Conservation (phyloP, 2,329 filamentous ascomycete genomes). For the Colletotrichum simmondsii region DNA sequence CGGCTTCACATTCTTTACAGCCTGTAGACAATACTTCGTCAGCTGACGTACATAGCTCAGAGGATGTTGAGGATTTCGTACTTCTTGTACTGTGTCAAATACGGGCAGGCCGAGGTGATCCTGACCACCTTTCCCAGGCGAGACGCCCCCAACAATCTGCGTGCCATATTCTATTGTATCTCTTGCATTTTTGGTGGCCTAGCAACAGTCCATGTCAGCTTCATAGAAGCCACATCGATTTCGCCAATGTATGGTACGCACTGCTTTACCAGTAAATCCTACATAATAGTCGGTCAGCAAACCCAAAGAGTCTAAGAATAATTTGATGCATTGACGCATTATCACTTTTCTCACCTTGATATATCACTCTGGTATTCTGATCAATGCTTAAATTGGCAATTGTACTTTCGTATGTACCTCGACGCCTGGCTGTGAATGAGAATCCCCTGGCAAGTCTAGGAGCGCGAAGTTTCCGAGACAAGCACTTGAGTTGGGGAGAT, state of each 20-base stretch:
- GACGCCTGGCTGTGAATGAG: background rate
- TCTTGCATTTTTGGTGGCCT: slow-evolving; percentile 51
- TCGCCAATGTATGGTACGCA: slow-evolving; percentile 32
- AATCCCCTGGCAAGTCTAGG: background rate
- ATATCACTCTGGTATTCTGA: slow-evolving; percentile 46
- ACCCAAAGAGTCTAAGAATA: background rate
- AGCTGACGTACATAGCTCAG: too few species aligned
- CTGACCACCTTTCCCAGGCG: slow-evolving; percentile 47
- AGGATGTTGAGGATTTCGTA: slow-evolving; percentile 18
- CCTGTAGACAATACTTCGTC: slow-evolving; percentile 37
- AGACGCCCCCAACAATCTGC: slow-evolving; percentile 50
- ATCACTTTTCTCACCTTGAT: slow-evolving; percentile 41
- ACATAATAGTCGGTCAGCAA: background rate
- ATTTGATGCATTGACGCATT: too few species aligned
- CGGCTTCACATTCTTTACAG: slow-evolving; percentile 56
- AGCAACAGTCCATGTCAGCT: background rate
- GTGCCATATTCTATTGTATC: slow-evolving; percentile 53
- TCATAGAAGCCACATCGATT: too few species aligned
- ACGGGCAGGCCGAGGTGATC: slow-evolving; percentile 48
- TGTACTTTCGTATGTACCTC: slow-evolving; percentile 40
- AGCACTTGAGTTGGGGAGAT: too few species aligned
- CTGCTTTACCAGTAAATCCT: slow-evolving; percentile 53
- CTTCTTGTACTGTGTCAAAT: slow-evolving; percentile 47
- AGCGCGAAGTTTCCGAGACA: background rate
- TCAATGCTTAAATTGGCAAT: slow-evolving; percentile 43